These are phyloP conservation scores for Neurospora terricola DNA, from an alignment of 495 filamentous ascomycete genomes.

Conservation along the genomic window DNA sequence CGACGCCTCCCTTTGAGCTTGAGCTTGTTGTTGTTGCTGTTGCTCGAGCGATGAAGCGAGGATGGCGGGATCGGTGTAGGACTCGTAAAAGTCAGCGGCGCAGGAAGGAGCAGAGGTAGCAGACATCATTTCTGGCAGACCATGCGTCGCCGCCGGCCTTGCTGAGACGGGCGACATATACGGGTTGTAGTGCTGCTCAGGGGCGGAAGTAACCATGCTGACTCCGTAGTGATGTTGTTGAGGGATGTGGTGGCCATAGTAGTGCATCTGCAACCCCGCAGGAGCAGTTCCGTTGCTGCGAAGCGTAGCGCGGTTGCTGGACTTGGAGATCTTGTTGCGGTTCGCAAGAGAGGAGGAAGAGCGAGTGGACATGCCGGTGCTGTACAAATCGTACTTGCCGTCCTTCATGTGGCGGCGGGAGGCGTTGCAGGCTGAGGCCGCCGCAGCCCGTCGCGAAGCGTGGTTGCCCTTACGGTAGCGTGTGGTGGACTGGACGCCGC, in stretches of 20 bases:
- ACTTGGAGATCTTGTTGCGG: background rate
- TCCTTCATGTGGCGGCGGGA: background rate
- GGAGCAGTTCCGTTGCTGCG: background rate
- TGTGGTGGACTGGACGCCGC: slow-evolving; percentile 38
- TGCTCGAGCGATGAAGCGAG: background rate
- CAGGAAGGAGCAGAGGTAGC: background rate
- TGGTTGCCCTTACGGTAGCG: slow-evolving; percentile 34
- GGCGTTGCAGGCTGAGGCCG: background rate
- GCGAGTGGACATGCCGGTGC: background rate
- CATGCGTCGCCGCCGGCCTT: background rate
- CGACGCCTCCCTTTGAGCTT: background rate
- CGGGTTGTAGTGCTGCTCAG: background rate
- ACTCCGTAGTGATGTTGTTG: background rate
- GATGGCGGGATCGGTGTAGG: background rate
- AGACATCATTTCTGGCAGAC: background rate
- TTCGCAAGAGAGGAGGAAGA: background rate
- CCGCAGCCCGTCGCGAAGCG: slow-evolving; percentile 6
- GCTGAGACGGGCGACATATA: slow-evolving; percentile 1
- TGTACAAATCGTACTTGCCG: background rate
- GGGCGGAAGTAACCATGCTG: background rate
- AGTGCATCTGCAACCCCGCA: background rate
- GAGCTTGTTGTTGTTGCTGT: background rate
- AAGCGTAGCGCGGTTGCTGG: background rate
- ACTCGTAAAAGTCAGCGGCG: background rate
- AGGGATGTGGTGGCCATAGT: background rate